Evolutionary conservation across 192 early-diverging fungal species (phyloP).

Genomic region (Diversispora epigaea): DNA sequence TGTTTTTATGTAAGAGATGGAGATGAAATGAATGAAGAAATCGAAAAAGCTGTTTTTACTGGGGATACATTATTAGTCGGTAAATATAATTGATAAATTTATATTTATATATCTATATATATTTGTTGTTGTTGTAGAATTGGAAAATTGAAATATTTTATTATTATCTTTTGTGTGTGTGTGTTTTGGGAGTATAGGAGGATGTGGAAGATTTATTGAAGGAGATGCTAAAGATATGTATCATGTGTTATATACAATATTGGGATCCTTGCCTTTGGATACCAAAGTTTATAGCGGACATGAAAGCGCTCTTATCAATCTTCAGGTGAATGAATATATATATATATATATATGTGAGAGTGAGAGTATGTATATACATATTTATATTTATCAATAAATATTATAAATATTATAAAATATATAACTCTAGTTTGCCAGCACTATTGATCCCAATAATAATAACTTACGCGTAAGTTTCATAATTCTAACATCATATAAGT

Average conservation of each 20-base stretch:
- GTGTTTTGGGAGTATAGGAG: slow-evolving; percentile 34
- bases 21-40: slow-evolving; percentile 39
- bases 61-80: slow-evolving; percentile 55
- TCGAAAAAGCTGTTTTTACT: slow-evolving; percentile 46
- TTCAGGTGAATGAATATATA: slow-evolving; percentile 22
- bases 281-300: slow-evolving; percentile 64
- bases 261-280: slow-evolving; percentile 55
- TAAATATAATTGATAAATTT: slow-evolving; percentile 7
- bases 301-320: slow-evolving; percentile 55
- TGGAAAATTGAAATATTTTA: not conserved
- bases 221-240: slow-evolving; percentile 63
- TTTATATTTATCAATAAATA: too few species aligned
- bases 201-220: slow-evolving; percentile 58
- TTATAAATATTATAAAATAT: too few species aligned
- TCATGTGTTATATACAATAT: slow-evolving; percentile 52
- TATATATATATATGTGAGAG: too few species aligned
- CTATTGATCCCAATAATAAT: slow-evolving; percentile 75
- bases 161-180: too few species aligned
- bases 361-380: too few species aligned
- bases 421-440: slow-evolving; percentile 61
- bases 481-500: not conserved
- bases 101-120: not conserved
- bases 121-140: not conserved
- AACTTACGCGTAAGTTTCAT: slow-evolving; percentile 38
- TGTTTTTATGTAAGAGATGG: slow-evolving; percentile 77